Conservation (phyloP, 2,329 filamentous ascomycete species). For the Dactylellina cionopaga region DNA sequence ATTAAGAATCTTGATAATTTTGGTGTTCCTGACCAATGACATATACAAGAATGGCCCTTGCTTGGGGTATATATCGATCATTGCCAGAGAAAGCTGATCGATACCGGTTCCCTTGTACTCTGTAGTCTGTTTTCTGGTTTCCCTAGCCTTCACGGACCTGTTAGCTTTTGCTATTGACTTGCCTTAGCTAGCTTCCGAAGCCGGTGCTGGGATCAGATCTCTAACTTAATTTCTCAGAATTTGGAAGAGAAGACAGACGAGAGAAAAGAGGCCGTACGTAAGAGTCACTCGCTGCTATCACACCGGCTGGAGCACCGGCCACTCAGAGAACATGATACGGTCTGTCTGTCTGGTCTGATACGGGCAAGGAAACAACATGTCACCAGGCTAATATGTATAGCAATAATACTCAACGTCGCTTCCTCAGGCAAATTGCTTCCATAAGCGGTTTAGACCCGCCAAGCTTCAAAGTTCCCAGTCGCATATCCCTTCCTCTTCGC, state of each 20-base stretch:
- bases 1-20: too few species aligned
- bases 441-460: slow-evolving; percentile 29
- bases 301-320: slow-evolving; percentile 25
- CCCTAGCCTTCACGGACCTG: neutral
- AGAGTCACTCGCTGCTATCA: slow-evolving; percentile 50
- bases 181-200: neutral
- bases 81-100: slow-evolving; percentile 1
- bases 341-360: slow-evolving; percentile 15
- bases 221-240: too few species aligned
- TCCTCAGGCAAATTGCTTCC: slow-evolving; percentile 10
- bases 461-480: slow-evolving; percentile 21
- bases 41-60: slow-evolving; percentile 1
- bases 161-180: neutral
- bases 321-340: slow-evolving; percentile 2
- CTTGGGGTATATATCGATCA: neutral
- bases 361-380: neutral
- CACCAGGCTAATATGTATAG: neutral
- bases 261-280: slow-evolving; percentile 13
- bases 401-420: neutral
- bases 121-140: too few species aligned
- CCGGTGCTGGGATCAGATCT: too few species aligned
- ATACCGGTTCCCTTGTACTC: neutral
- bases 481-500: slow-evolving; percentile 46
- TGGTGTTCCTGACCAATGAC: neutral
- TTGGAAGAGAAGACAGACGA: too few species aligned